A percentile compares a stretch with the other conserved stretches of the same genome.
phyloP scores from a whole-genome alignment of 2,329 filamentous ascomycete species.

The Aspergillus oerlinghausenensis region DNA sequence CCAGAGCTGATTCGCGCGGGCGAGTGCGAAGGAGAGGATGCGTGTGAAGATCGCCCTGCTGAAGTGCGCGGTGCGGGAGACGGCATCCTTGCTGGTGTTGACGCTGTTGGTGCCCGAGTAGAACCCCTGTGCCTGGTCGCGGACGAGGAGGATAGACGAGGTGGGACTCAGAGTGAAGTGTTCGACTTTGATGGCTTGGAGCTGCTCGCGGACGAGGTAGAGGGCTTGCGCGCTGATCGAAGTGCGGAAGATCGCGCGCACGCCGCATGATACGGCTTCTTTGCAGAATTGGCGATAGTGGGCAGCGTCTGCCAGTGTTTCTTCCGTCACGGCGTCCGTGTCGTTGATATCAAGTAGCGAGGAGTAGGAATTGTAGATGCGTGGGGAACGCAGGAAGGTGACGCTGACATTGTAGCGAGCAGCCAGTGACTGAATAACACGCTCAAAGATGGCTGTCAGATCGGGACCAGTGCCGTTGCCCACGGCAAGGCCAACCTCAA shows the following conservation, averaged over 20 bases:
- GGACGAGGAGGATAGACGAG: not conserved
- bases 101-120: constrained; percentile 1
- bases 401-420: not conserved
- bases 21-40: not conserved
- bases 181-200: constrained; percentile 2
- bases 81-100: not conserved
- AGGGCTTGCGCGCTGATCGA: constrained; percentile 1
- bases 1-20: not conserved
- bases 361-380: not conserved
- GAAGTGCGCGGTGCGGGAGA: constrained; percentile 1
- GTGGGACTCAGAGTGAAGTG: not conserved
- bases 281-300: not conserved
- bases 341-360: not conserved
- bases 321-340: not conserved
- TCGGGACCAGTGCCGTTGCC: constrained; percentile 1
- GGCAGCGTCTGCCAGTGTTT: not conserved
- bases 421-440: not conserved
- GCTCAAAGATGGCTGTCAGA: not conserved
- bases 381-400: not conserved
- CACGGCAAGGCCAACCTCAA: not conserved
- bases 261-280: not conserved
- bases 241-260: constrained; percentile 1
- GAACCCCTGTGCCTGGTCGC: constrained; percentile 4
- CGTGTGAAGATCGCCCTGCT: not conserved
- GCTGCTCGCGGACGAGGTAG: constrained; percentile 1